Evolutionary conservation across 2,329 filamentous ascomycete species (phyloP).

Genomic region (Aspergillus awamori): DNA sequence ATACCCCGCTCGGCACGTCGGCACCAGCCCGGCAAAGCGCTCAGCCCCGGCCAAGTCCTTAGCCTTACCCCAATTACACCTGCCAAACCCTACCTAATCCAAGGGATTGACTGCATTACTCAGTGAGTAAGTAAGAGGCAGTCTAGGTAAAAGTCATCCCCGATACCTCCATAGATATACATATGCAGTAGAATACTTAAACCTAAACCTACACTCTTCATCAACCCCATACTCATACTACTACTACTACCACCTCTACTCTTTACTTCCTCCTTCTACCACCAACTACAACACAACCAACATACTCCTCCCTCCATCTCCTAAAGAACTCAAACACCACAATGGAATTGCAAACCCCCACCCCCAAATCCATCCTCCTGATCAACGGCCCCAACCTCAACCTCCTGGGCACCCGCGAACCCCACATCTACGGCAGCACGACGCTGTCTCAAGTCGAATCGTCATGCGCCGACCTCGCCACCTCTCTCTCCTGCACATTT

Average conservation of each 20-base stretch:
- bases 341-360: conserved; percentile 24
- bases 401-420: conserved; percentile 74
- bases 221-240: background rate
- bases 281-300: background rate
- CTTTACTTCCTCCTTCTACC: background rate
- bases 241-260: too few relatives aligned
- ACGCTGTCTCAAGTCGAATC: conserved; percentile 66
- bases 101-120: background rate
- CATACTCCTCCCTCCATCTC: background rate
- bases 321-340: conserved; percentile 1
- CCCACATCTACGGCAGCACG: conserved; percentile 70
- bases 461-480: conserved; percentile 54
- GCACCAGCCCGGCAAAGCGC: background rate
- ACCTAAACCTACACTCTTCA: too few relatives aligned
- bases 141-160: background rate
- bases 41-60: background rate
- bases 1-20: background rate
- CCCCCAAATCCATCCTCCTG: conserved; percentile 60
- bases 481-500: conserved; percentile 54
- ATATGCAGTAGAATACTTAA: background rate
- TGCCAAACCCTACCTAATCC: background rate
- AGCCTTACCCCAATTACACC: background rate
- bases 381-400: conserved; percentile 86
- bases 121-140: background rate
- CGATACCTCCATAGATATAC: background rate